Evolutionary conservation across 352 stramenopile species (phyloP).

Genomic region (Phytophthora colocasiae): DNA sequence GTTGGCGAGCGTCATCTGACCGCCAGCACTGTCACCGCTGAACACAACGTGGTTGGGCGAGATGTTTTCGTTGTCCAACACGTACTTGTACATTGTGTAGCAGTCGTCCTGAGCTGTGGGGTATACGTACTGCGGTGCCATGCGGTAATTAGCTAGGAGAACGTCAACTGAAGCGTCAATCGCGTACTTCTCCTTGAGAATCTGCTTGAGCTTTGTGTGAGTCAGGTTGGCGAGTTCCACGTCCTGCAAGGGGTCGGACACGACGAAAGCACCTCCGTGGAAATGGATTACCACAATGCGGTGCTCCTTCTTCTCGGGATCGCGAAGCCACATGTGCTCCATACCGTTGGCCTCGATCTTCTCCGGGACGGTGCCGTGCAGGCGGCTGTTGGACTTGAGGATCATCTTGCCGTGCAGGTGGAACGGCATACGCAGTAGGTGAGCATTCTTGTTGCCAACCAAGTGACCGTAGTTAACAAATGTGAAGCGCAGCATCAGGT

Average conservation of each 20-base stretch:
- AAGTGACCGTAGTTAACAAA: slow-evolving; percentile 32
- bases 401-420: slow-evolving; percentile 31
- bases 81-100: slow-evolving; percentile 22
- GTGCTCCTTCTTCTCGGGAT: slow-evolving; percentile 18
- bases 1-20: slow-evolving; percentile 29
- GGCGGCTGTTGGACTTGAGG: slow-evolving; percentile 28
- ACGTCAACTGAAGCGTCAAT: slow-evolving; percentile 28
- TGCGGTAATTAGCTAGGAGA: slow-evolving; percentile 32
- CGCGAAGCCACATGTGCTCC: slow-evolving; percentile 31
- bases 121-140: slow-evolving; percentile 24
- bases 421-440: slow-evolving; percentile 21
- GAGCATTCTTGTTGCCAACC: slow-evolving; percentile 31
- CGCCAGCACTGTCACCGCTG: slow-evolving; percentile 28
- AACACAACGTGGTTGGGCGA: slow-evolving; percentile 24
- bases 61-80: slow-evolving; percentile 25
- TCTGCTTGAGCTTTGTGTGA: slow-evolving; percentile 31
- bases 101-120: slow-evolving; percentile 31
- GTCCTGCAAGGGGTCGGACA: slow-evolving; percentile 31
- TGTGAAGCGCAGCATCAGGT: slow-evolving; percentile 30
- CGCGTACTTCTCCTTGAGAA: slow-evolving; percentile 27
- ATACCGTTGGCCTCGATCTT: slow-evolving; percentile 21
- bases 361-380: slow-evolving; percentile 21
- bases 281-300: slow-evolving; percentile 35
- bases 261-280: slow-evolving; percentile 33
- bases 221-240: slow-evolving; percentile 36